Base-by-base conservation (phyloP, 345 rosid genomes). In the Chamaenerion angustifolium region DNA sequence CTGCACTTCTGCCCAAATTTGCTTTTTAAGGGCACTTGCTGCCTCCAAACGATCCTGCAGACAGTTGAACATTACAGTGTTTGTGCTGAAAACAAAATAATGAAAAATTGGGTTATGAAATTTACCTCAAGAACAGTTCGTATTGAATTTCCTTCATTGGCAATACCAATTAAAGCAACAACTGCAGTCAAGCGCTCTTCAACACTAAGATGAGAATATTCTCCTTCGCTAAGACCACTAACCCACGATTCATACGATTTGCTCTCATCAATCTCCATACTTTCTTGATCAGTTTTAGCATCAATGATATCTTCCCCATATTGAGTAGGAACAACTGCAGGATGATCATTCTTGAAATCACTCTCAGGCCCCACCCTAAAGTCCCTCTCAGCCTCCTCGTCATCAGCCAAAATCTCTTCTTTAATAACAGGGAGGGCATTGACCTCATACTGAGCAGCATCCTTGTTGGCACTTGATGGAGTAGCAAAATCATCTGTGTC, bases 1-100 rank as follows among this genome's bases (percentile, higher is more conserved):
- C 55, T 93, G 99, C 45, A 94, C 94, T 75, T 88, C 99, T 5
- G 83, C 81, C 99, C 94, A 93, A 88, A 93, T 88, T 67, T 93
- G 99, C 65, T 83, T 93, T 72, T 93, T 93, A 62, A 93, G 87
- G 69, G 92, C 74, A 76, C 76, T 88, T 64, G 99, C 92, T 42
- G 92, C 94, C 72, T 93, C 99, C 77, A 93, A 58, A 42, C 99
- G 97, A 43, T 93, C 99, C 99, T 93, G 85, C 47, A 21, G 54
- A 14, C 19, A n/a, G 40, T 31, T 31, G 37, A 31, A 7, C 37
- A 2, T 31, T 31, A 31, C 1, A 31, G 37, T 31, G 37, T 31
- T 31, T 31, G 37, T 31, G 2, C 37, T 31, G 37, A 8, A 31
- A 31, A 23, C 2, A 8, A 31, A 7, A 31, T 31, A 31, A 31